phyloP scores from a whole-genome alignment of 805 yeast genomes.

The Metschnikowia henanensis region DNA sequence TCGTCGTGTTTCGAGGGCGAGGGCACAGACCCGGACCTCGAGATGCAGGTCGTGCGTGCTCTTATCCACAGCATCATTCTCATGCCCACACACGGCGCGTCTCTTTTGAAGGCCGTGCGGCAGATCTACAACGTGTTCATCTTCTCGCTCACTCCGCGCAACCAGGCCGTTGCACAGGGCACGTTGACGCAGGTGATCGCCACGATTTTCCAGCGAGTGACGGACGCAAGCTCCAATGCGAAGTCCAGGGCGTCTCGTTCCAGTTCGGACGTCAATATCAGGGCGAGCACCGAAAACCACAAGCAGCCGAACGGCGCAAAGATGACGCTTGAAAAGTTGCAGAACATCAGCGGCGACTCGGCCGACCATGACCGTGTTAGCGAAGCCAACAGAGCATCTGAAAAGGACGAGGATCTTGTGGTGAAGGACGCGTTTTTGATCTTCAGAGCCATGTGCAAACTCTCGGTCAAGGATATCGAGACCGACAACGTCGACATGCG shows the following conservation, averaged over 20 bases:
- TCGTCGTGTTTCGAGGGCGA: slow-evolving; percentile 89
- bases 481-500: slow-evolving; percentile 77
- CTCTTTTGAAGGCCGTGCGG: slow-evolving; percentile 84
- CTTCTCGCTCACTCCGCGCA: slow-evolving; percentile 73
- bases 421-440: slow-evolving; percentile 91
- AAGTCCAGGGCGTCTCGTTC: slow-evolving; percentile 13
- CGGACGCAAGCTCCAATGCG: slow-evolving; percentile 23
- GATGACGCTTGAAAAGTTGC: slow-evolving; percentile 62
- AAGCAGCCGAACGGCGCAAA: slow-evolving; percentile 17
- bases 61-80: slow-evolving; percentile 84
- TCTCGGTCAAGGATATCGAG: slow-evolving; percentile 83
- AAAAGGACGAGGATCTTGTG: slow-evolving; percentile 62
- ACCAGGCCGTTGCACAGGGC: slow-evolving; percentile 95
- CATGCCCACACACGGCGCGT: slow-evolving; percentile 87
- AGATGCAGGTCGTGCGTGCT: slow-evolving; percentile 91
- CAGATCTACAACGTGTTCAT: slow-evolving; percentile 93
- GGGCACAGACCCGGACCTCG: slow-evolving; percentile 85
- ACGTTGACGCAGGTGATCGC: slow-evolving; percentile 88
- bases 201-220: slow-evolving; percentile 73
- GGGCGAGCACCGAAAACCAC: background rate
- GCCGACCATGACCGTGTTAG: slow-evolving; percentile 52
- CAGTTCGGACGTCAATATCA: slow-evolving; percentile 21
- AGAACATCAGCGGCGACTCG: slow-evolving; percentile 49
- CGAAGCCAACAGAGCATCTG: slow-evolving; percentile 43
- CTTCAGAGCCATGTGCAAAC: slow-evolving; percentile 92